Conservation (phyloP, 192 early-diverging fungal species). For the Coemansia sp. region DNA sequence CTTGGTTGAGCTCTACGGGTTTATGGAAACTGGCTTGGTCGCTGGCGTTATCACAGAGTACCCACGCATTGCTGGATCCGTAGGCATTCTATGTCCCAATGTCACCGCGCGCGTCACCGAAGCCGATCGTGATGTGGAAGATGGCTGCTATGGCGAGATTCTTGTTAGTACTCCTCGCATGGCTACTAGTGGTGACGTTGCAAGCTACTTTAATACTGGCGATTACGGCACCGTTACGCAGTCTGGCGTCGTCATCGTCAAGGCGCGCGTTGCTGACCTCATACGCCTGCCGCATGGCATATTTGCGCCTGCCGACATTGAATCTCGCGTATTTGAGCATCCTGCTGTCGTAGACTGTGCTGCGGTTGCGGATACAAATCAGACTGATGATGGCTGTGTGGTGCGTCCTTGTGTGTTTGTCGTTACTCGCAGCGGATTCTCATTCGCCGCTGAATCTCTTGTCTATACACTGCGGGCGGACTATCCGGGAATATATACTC, state of each 20-base stretch:
- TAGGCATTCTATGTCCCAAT: constrained; percentile 44
- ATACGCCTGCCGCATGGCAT: constrained; percentile 14
- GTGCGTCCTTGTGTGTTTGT: constrained; percentile 31
- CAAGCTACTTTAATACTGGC: constrained; percentile 41
- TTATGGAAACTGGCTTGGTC: constrained; percentile 47
- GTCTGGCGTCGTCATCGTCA: constrained; percentile 47
- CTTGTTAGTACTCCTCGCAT: constrained; percentile 47
- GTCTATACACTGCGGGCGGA: constrained; percentile 16
- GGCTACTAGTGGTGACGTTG: not conserved
- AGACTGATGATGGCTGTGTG: constrained; percentile 4
- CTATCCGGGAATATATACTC: constrained; percentile 34
- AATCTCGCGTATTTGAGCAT: constrained; percentile 20
- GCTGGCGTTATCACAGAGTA: constrained; percentile 52
- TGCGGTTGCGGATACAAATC: constrained; percentile 20
- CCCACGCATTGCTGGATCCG: constrained; percentile 42
- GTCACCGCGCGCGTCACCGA: constrained; percentile 40
- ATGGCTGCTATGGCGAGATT: constrained; percentile 49
- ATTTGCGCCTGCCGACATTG: constrained; percentile 38
- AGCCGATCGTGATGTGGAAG: constrained; percentile 32
- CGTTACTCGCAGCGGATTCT: constrained; percentile 10
- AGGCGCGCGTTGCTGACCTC: constrained; percentile 38
- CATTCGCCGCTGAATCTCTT: not conserved
- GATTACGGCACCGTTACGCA: constrained; percentile 42
- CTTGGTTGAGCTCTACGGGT: constrained; percentile 53
- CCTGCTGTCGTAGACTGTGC: constrained; percentile 39